Conservation (phyloP, 352 stramenopile genomes). For the Phytophthora pini region DNA sequence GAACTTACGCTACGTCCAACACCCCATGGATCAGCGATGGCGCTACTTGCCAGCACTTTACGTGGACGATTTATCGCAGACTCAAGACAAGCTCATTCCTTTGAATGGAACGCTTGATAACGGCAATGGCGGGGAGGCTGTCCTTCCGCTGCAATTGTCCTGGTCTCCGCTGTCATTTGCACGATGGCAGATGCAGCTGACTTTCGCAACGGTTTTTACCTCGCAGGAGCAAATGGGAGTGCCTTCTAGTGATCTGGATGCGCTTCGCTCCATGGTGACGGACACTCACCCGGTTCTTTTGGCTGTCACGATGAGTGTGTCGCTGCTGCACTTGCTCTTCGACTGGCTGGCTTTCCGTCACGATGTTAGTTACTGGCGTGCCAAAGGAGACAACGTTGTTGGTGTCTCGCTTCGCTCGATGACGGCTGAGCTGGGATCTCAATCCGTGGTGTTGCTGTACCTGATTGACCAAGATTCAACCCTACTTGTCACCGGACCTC, state of each 20-base stretch:
- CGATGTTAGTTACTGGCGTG: constrained; percentile 97
- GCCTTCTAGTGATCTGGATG: constrained; percentile 77
- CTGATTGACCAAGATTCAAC: constrained; percentile 96
- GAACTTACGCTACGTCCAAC: constrained; percentile 69
- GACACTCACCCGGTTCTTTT: constrained; percentile 97
- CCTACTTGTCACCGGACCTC: constrained; percentile 90
- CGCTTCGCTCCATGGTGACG: constrained; percentile 90
- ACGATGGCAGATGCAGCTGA: constrained; percentile 82
- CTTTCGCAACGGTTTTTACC: constrained; percentile 64
- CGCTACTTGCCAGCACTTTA: constrained; percentile 82
- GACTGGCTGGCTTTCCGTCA: constrained; percentile 98
- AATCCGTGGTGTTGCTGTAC: constrained; percentile 95
- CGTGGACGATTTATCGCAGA: constrained; percentile 78
- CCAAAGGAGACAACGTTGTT: constrained; percentile 93
- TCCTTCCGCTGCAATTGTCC: constrained; percentile 65
- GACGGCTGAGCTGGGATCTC: constrained; percentile 94
- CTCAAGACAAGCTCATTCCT: constrained; percentile 70
- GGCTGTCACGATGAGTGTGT: constrained; percentile 94
- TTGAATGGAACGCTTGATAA: constrained; percentile 61
- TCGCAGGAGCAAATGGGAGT: constrained; percentile 75
- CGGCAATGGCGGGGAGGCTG: constrained; percentile 21
- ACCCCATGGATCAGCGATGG: constrained; percentile 49
- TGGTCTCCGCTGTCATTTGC: constrained; percentile 82
- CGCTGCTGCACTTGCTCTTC: constrained; percentile 97
- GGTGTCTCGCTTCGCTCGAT: constrained; percentile 94